Base-by-base conservation (phyloP, 2,329 filamentous ascomycete species). In the Coccinonectria pachysandricola region DNA sequence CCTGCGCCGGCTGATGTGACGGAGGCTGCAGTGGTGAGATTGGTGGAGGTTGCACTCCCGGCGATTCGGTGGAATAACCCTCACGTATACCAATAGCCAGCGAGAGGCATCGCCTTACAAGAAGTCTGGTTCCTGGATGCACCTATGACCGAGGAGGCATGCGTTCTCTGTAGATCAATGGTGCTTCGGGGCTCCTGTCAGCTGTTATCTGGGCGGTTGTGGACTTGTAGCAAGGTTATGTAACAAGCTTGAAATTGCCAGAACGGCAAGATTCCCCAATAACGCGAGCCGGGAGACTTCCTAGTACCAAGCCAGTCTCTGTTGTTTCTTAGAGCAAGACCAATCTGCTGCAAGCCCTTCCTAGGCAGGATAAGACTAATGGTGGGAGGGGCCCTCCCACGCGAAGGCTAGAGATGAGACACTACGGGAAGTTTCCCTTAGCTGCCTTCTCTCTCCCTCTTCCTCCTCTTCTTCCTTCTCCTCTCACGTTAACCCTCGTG, bases 51-150 rank as follows among this genome's bases (percentile, higher is more conserved):
- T 22, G 24, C 28, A 23, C 32, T 27, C 18, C 19, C 15, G 15
- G 19, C 23, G 21, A 37, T 23, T 36, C 34, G 39, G 28, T 39
- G 36, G 35, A 39, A 41, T 40, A 24, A 25, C 38, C 28, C 35
- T 46, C 40, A 46, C 32, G 30, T 42, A 37, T 34, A 34, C 31
- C 20, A 36, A 33, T 26, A 28, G 28, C 35, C 13, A 32, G 32
- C 36, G 27, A 36, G 32, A 46, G 37, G 35, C 43, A 46, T 46
- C 27, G 42, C 44, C 31, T 42, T 37, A 19, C 31, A n/a, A n/a
- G n/a, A n/a, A n/a, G 27, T 34, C 25, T 33, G 25, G 32, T 32
- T 31, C 26, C 31, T 35, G 31, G 27, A 38, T 28, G 35, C 33
- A 36, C 26, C 42, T 28, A 37, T 23, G 24, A 19, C 23, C 30